These are phyloP conservation scores for Apiospora koreana DNA, from an alignment of 2,329 filamentous ascomycete species.

Conservation along the genomic window DNA sequence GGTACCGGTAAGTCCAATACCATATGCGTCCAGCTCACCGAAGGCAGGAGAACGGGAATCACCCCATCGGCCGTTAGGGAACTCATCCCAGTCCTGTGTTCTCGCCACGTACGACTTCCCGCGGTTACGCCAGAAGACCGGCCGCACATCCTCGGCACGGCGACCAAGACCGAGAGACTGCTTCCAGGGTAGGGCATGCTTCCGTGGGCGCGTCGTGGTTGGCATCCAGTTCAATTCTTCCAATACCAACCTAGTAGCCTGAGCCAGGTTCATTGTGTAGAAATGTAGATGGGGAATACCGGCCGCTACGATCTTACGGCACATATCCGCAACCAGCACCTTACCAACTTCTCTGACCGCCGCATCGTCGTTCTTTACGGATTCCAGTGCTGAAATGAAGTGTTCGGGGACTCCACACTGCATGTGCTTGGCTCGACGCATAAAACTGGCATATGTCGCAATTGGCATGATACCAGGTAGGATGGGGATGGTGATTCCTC, in stretches of 20 bases:
- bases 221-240: slow-evolving; percentile 86
- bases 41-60: slow-evolving; percentile 96
- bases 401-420: slow-evolving; percentile 78
- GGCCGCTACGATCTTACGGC: slow-evolving; percentile 77
- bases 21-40: slow-evolving; percentile 91
- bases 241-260: slow-evolving; percentile 90
- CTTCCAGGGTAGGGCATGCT: slow-evolving; percentile 94
- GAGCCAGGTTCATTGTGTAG: slow-evolving; percentile 98
- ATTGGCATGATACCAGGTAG: slow-evolving; percentile 94
- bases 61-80: slow-evolving; percentile 98
- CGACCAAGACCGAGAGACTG: slow-evolving; percentile 88
- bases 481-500: slow-evolving; percentile 81
- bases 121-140: slow-evolving; percentile 98
- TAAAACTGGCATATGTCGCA: slow-evolving; percentile 89
- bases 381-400: slow-evolving; percentile 82
- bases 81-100: slow-evolving; percentile 98
- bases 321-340: slow-evolving; percentile 85
- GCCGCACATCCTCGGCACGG: slow-evolving; percentile 91
- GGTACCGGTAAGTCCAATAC: slow-evolving; percentile 88
- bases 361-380: slow-evolving; percentile 94
- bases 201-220: slow-evolving; percentile 73
- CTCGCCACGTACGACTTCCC: slow-evolving; percentile 94
- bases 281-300: slow-evolving; percentile 93
- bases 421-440: slow-evolving; percentile 88
- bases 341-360: slow-evolving; percentile 90